Percentiles rank a stretch among this genome's conserved stretches.
Conservation (phyloP, 2,329 filamentous ascomycete species). For the Alternaria angustiovoidea region DNA sequence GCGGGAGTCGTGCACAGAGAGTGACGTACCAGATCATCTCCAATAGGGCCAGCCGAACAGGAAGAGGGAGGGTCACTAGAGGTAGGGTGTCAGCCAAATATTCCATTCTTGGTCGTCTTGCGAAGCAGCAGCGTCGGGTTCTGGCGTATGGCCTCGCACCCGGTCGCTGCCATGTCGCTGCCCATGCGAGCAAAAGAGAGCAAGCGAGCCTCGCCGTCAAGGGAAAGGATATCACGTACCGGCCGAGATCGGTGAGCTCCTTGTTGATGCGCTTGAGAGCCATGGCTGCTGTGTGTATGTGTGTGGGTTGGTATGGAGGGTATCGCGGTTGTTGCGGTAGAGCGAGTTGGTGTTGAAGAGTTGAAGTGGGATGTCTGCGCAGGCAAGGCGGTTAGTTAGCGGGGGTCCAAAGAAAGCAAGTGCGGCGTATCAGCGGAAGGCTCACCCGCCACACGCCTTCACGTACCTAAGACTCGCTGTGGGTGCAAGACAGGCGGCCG, state of each 20-base stretch:
- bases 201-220: conserved; percentile 29
- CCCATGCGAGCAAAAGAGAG: conserved; percentile 50
- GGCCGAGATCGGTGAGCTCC: conserved; percentile 88
- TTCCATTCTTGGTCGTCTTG: conserved; percentile 11
- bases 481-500: conserved; percentile 13
- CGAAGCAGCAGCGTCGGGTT: conserved; percentile 20
- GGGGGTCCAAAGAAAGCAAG: conserved; percentile 39
- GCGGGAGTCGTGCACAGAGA: conserved; percentile 33
- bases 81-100: conserved; percentile 43
- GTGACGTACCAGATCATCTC: conserved; percentile 92
- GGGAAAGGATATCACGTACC: conserved; percentile 62
- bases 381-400: conserved; percentile 42
- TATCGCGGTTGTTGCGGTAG: conserved; percentile 21
- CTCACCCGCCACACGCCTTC: conserved; percentile 29
- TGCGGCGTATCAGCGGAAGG: conserved; percentile 48
- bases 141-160: conserved; percentile 41
- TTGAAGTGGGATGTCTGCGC: conserved; percentile 47
- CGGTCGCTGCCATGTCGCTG: conserved; percentile 25
- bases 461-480: conserved; percentile 30
- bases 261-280: conserved; percentile 95
- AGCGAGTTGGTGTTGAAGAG: conserved; percentile 43
- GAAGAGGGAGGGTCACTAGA: conserved; percentile 94
- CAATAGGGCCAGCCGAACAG: conserved; percentile 95
- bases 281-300: conserved; percentile 61
- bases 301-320: conserved; percentile 21